Base-by-base conservation (phyloP, 495 filamentous ascomycete species). In the Talaromyces liani region DNA sequence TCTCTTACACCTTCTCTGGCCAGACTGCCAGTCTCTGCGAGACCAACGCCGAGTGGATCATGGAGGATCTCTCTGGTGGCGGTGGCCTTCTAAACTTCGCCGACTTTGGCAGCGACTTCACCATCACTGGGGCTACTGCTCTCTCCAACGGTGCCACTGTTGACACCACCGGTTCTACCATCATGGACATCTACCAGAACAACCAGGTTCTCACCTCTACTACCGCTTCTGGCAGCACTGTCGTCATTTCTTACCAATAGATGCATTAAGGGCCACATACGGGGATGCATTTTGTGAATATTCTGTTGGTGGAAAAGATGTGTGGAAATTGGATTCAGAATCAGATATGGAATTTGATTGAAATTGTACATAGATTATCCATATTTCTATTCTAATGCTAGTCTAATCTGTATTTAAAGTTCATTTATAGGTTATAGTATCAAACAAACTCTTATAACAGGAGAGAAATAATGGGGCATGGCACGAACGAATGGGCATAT, bases 11-110 rank as follows among this genome's bases (percentile, higher is more conserved):
- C 4, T 75, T 88, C 49, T 73, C 69, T 7, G 78, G 77, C 3
- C 74, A 75, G 10, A 67, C 69, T 1, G 72, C 74, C 20, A 78
- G 72, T 6, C 69, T 80, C 29, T 73, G 69, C 58, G 73, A 74
- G 49, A 67, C 75, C 59, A 87, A 88, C 64, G 85, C 82, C 16
- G 85, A 88, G 63, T 88, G 84, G 85, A 87, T 88, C 61, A 81
- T 88, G 31, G 85, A 88, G 75, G 85, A 87, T 63, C 87, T 83
- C 65, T 73, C 81, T 63, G 67, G 72, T 2, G 79, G 80, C 29
- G 69, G 68, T 55, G 18, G 62, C 5, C 71, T 80, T 63, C 83
- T 87, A 0, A 74, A 77, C 9, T 73, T 88, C 65, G 82, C 77
- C 18, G 72, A 86, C 67, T 87, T 85, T 66, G 77, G 77, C 53